Percentiles rank a stretch among this genome's conserved stretches.
Evolutionary conservation across 306 rosid species (phyloP).

Genomic region (Astragalus membranaceus): DNA sequence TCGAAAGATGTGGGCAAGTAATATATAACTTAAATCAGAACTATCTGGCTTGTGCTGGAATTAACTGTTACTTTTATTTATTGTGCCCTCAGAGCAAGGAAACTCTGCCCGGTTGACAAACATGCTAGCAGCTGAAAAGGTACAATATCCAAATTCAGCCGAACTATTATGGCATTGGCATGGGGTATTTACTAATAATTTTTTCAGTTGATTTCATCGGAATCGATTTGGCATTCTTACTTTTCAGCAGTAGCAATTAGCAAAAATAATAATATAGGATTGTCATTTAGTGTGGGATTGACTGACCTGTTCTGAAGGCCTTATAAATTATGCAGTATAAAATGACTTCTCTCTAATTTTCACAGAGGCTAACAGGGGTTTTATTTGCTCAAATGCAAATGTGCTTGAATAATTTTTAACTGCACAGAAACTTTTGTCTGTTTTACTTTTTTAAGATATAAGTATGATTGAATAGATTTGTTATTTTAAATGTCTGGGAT

Average conservation of each 20-base stretch:
- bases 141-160: slow-evolving; percentile 15
- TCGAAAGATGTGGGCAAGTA: neutral
- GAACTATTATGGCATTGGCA: neutral
- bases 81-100: slow-evolving; percentile 46
- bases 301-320: neutral
- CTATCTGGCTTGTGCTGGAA: slow-evolving; percentile 11
- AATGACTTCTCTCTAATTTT: neutral
- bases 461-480: slow-evolving; percentile 1
- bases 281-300: slow-evolving; percentile 11
- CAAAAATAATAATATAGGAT: slow-evolving; percentile 1
- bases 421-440: neutral
- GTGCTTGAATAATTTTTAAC: neutral
- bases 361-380: neutral
- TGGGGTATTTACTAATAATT: neutral
- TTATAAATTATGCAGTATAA: neutral
- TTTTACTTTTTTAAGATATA: neutral
- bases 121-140: slow-evolving; percentile 52
- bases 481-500: neutral
- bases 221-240: neutral
- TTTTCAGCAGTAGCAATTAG: neutral
- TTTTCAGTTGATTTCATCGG: slow-evolving; percentile 7
- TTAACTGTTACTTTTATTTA: slow-evolving; percentile 31
- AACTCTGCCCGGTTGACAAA: slow-evolving; percentile 37
- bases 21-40: neutral
- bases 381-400: slow-evolving; percentile 7